Conservation (phyloP, 331 rosid genomes). For the Pyrus hybrid region DNA sequence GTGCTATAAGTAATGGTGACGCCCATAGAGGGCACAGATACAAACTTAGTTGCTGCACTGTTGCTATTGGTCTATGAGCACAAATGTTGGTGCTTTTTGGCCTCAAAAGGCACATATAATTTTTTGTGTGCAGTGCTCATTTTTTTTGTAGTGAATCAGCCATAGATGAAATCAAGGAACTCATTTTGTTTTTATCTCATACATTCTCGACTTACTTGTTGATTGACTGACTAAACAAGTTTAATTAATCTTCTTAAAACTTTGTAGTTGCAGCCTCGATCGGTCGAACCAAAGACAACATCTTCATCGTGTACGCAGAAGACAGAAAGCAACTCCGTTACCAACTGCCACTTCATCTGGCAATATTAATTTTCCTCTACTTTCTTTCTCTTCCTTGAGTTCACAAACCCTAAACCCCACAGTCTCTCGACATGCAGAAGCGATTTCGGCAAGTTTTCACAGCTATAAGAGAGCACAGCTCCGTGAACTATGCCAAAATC, state of each 20-base stretch:
- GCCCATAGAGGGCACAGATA: too few species aligned
- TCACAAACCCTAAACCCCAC: neutral
- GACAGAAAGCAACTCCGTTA: neutral
- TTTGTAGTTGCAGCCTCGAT: slow-evolving; percentile 5
- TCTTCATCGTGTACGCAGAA: neutral
- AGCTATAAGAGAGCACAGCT: slow-evolving; percentile 42
- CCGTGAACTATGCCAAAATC: slow-evolving; percentile 54
- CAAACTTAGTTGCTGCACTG: too few species aligned
- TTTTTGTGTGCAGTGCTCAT: too few species aligned
- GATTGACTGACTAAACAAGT: neutral
- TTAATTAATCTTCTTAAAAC: too few species aligned
- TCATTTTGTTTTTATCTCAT: neutral
- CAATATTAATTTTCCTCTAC: neutral
- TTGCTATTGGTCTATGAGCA: too few species aligned
- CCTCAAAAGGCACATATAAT: too few species aligned
- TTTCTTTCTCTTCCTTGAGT: neutral
- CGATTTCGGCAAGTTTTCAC: slow-evolving; percentile 35
- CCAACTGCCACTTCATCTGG: neutral
- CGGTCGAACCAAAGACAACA: slow-evolving; percentile 8
- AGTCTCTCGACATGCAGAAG: slow-evolving; percentile 34
- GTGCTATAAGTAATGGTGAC: too few species aligned
- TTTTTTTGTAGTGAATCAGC: too few species aligned
- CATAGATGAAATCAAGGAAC: neutral
- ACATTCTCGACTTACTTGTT: neutral
- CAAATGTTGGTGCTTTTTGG: too few species aligned